phyloP scores from a whole-genome alignment of 441 rosid species.

The Croton setiger region DNA sequence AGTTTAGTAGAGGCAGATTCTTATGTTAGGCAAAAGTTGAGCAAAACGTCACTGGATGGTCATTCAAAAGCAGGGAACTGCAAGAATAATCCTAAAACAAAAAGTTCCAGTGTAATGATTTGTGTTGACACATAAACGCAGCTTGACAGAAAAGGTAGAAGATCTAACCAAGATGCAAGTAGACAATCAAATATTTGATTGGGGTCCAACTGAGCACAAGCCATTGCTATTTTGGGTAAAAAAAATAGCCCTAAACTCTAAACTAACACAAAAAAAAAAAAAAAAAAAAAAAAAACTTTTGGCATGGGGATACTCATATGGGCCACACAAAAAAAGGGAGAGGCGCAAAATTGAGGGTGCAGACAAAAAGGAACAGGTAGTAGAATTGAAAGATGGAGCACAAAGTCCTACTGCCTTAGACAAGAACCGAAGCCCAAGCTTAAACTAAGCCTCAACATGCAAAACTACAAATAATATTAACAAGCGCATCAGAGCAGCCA shows the following conservation, averaged over 20 bases:
- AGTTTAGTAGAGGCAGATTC: conserved; percentile 7
- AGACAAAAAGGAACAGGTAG: not conserved
- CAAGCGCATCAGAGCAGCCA: not conserved
- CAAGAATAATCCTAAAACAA: not conserved
- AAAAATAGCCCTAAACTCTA: not conserved
- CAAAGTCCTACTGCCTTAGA: not conserved
- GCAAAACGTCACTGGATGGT: not conserved
- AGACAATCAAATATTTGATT: not conserved
- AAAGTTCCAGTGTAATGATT: not conserved
- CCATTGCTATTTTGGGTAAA: not conserved
- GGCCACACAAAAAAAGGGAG: not conserved
- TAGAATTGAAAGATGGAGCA: not conserved
- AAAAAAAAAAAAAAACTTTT: no score
- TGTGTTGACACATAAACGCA: not conserved
- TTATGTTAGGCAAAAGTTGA: not conserved
- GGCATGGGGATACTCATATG: not conserved
- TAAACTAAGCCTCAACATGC: not conserved
- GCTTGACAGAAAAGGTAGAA: not conserved
- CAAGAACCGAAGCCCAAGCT: not conserved
- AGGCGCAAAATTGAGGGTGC: not conserved
- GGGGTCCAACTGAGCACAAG: not conserved
- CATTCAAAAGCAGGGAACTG: not conserved
- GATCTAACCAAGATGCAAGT: not conserved
- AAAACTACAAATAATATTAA: not conserved
- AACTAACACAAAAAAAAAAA: not conserved